These are phyloP conservation scores for Colletotrichum tabaci DNA, from an alignment of 2,329 filamentous ascomycete species.

Conservation along the genomic window DNA sequence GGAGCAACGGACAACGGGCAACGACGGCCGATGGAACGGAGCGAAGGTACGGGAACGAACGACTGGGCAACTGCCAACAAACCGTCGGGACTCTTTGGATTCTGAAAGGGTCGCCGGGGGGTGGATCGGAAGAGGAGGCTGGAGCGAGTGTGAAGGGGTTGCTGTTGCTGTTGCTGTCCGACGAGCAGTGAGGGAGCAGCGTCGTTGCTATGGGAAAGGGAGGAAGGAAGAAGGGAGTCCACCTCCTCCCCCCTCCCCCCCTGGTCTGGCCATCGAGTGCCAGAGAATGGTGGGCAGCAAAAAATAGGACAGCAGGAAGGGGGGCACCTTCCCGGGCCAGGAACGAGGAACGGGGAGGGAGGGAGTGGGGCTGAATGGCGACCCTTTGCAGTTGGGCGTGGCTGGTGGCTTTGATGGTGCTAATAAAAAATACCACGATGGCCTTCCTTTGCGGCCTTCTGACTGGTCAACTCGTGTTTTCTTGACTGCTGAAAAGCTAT, in stretches of 20 bases:
- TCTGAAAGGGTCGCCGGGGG: not conserved
- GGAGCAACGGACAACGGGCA: conserved; percentile 5
- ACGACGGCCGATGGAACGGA: conserved; percentile 22
- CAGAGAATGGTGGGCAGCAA: conserved; percentile 14
- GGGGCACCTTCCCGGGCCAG: conserved; percentile 23
- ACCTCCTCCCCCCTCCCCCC: conserved; percentile 2
- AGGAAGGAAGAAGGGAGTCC: conserved; percentile 38
- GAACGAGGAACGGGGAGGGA: conserved; percentile 5
- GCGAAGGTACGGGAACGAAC: conserved; percentile 39
- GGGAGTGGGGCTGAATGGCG: conserved; percentile 21
- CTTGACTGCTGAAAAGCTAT: conserved; percentile 28
- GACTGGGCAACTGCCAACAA: conserved; percentile 24
- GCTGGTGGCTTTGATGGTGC: conserved; percentile 11
- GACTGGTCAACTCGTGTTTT: conserved; percentile 27
- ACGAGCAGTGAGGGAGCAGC: conserved; percentile 36
- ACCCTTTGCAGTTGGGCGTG: conserved; percentile 13
- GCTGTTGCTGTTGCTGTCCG: conserved; percentile 34
- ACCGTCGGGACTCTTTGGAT: not conserved
- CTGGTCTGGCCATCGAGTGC: conserved; percentile 4
- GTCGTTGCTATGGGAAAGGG: conserved; percentile 49
- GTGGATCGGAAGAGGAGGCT: conserved; percentile 37
- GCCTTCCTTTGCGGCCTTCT: not conserved
- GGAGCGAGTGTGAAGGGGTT: conserved; percentile 31
- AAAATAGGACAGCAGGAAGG: not conserved
- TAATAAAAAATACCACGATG: conserved; percentile 20